Percentiles rank a stretch among this genome's conserved stretches.
Conservation (phyloP, 202 grass and related monocot species). For the Cymbopogon flexuosus region DNA sequence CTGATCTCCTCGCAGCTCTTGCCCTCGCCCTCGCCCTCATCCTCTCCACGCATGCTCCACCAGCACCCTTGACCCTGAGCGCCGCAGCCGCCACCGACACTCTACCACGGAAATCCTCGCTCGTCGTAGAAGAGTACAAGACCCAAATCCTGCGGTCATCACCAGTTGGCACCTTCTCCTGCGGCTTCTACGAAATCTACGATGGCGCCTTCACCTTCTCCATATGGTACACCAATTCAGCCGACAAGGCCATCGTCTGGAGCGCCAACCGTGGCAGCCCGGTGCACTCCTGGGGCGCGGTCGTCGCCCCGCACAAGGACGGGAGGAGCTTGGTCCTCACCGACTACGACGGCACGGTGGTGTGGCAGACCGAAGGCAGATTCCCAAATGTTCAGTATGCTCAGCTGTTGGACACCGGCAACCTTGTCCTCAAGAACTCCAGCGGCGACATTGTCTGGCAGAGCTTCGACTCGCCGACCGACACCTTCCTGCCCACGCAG, state of each 20-base stretch:
- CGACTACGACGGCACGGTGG: constrained; percentile 41
- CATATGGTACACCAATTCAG: constrained; percentile 44
- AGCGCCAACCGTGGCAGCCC: constrained; percentile 55
- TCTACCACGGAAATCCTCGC: constrained; percentile 23
- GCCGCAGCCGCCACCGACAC: neutral
- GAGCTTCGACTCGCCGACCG: constrained; percentile 56
- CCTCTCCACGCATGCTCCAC: constrained; percentile 14
- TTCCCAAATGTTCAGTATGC: neutral
- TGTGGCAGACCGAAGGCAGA: constrained; percentile 36
- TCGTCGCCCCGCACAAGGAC: constrained; percentile 36
- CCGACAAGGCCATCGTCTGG: constrained; percentile 31
- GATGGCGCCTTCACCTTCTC: constrained; percentile 54
- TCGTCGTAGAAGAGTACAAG: constrained; percentile 28
- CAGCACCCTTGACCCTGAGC: neutral
- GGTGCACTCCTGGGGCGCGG: constrained; percentile 37
- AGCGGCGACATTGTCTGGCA: constrained; percentile 39
- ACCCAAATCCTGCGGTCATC: constrained; percentile 49
- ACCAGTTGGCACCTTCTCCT: constrained; percentile 45
- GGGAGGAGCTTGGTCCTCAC: constrained; percentile 47
- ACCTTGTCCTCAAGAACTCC: constrained; percentile 50
- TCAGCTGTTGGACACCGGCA: constrained; percentile 45
- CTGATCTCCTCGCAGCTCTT: neutral
- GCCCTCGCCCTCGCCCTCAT: constrained; percentile 1
- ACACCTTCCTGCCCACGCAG: constrained; percentile 59
- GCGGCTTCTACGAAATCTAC: constrained; percentile 51